These are phyloP conservation scores for Ceratocystis diversiconidia DNA, from an alignment of 2,329 filamentous ascomycete genomes.

Conservation along the genomic window DNA sequence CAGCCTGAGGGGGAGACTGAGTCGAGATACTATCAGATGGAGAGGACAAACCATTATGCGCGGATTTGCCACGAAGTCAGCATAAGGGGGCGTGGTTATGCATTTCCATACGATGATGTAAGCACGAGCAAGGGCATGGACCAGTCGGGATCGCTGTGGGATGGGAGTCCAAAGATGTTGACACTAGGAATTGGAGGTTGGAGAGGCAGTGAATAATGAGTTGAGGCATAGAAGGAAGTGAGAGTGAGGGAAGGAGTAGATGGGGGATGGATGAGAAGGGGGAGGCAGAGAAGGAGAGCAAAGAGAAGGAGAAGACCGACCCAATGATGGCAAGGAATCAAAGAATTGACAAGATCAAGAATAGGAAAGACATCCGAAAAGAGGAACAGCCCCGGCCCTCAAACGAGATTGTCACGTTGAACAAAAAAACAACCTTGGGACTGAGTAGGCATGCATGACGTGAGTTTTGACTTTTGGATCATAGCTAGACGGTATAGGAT, in stretches of 20 bases:
- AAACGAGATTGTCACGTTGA: background rate
- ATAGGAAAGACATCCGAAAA: background rate
- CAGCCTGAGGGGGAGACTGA: slow-evolving; percentile 40
- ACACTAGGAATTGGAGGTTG: slow-evolving; percentile 42
- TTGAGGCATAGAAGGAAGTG: background rate
- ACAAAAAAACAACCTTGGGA: background rate
- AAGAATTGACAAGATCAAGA: background rate
- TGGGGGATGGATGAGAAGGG: background rate
- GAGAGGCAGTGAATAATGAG: background rate
- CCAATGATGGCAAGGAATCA: background rate
- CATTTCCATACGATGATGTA: slow-evolving; percentile 60
- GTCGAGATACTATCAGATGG: slow-evolving; percentile 37
- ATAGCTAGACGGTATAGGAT: too few species aligned
- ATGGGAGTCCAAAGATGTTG: slow-evolving; percentile 39
- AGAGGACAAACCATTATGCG: slow-evolving; percentile 51
- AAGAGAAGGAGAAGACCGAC: background rate
- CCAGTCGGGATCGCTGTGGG: slow-evolving; percentile 48
- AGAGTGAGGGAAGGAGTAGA: background rate
- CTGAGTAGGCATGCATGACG: background rate
- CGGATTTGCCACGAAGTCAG: slow-evolving; percentile 49
- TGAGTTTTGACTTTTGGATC: background rate
- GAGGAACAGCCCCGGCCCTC: background rate
- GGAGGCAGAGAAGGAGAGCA: background rate
- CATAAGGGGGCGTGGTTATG: slow-evolving; percentile 48
- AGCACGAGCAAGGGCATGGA: slow-evolving; percentile 38